Evolutionary conservation across 345 rosid genomes (phyloP).

Genomic region (Eucalyptus virginea): DNA sequence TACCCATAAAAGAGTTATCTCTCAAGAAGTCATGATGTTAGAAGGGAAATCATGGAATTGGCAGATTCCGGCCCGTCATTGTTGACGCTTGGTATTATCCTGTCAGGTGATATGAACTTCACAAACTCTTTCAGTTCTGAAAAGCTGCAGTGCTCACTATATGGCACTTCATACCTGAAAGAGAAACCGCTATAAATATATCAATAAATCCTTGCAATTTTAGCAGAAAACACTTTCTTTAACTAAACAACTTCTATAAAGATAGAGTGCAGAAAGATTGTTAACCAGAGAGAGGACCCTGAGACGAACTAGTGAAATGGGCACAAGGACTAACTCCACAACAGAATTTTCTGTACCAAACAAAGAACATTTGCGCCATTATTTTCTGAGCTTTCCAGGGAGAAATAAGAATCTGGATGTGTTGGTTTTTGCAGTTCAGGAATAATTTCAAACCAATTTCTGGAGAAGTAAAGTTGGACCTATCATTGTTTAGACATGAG

Average conservation of each 20-base stretch:
- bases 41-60: constrained; percentile 60
- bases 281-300: background rate
- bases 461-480: background rate
- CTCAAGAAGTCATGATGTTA: constrained; percentile 14
- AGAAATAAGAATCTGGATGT: background rate
- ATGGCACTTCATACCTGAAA: constrained; percentile 89
- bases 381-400: background rate
- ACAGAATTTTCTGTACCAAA: background rate
- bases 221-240: background rate
- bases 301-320: background rate
- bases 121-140: constrained; percentile 79
- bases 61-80: constrained; percentile 73
- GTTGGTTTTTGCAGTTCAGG: background rate
- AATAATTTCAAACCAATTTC: background rate
- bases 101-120: constrained; percentile 55
- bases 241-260: background rate
- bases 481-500: background rate
- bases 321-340: background rate
- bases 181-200: background rate
- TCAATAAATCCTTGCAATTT: background rate
- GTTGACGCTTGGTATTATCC: constrained; percentile 77
- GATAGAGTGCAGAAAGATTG: background rate
- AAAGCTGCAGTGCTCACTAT: constrained; percentile 90
- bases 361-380: background rate
- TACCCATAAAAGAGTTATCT: background rate